Conservation (phyloP, 352 stramenopile species). For the Globisporangium uncinulatum region DNA sequence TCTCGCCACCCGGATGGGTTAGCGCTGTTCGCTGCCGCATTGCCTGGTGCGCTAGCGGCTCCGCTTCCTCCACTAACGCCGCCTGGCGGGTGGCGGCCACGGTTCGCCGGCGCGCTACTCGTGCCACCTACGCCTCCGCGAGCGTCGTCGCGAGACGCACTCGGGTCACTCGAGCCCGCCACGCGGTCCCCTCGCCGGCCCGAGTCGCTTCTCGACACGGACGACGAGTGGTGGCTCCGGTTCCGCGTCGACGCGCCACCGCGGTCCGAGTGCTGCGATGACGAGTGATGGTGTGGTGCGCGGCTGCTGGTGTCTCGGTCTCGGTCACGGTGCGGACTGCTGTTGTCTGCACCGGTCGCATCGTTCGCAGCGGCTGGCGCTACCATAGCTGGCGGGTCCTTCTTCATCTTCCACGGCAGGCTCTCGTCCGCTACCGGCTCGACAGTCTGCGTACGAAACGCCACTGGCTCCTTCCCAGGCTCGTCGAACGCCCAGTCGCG, state of each 20-base stretch:
- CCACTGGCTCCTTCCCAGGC: slow-evolving; percentile 79
- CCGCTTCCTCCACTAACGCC: not conserved
- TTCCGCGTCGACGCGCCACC: slow-evolving; percentile 20
- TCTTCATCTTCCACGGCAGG: slow-evolving; percentile 65
- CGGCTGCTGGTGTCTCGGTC: slow-evolving; percentile 21
- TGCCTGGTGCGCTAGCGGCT: not conserved
- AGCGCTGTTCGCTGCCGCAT: slow-evolving; percentile 1
- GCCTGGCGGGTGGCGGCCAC: not conserved
- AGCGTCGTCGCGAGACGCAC: slow-evolving; percentile 11
- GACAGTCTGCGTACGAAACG: slow-evolving; percentile 81
- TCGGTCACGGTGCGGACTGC: slow-evolving; percentile 24
- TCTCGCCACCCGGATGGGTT: slow-evolving; percentile 30
- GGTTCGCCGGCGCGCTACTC: slow-evolving; percentile 3
- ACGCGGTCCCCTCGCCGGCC: slow-evolving; percentile 38
- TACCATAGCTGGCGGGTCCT: slow-evolving; percentile 23
- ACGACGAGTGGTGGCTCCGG: slow-evolving; percentile 44
- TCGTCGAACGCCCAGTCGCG: slow-evolving; percentile 86
- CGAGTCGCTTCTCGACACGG: slow-evolving; percentile 19
- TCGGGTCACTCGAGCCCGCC: slow-evolving; percentile 22
- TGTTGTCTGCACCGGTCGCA: slow-evolving; percentile 19
- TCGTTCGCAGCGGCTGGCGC: slow-evolving; percentile 5
- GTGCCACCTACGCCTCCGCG: slow-evolving; percentile 3
- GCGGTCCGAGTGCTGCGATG: slow-evolving; percentile 17
- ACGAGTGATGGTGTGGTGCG: slow-evolving; percentile 15
- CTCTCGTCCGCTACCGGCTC: slow-evolving; percentile 68